Evolutionary conservation across 805 yeast genomes (phyloP).

Genomic region (Debaryomyces maramus): DNA sequence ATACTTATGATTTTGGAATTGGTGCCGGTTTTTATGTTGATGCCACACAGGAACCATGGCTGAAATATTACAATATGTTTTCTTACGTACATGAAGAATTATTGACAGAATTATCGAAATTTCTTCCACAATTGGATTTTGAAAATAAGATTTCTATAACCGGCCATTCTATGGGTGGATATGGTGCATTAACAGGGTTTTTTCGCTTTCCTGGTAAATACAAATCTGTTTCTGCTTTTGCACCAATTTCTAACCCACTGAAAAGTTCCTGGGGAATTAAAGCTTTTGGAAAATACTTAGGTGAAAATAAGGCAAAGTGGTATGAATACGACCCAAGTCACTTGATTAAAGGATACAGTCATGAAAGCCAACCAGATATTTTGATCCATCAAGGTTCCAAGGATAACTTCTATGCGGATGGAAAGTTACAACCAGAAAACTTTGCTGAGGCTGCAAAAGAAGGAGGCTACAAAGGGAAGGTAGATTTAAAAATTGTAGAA

Average conservation of each 20-base stretch:
- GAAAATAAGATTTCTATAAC: constrained; percentile 62
- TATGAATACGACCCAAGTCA: constrained; percentile 79
- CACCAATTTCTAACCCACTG: constrained; percentile 85
- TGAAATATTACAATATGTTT: constrained; percentile 79
- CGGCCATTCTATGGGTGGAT: constrained; percentile 99
- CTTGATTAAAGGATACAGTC: constrained; percentile 57
- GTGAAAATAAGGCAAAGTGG: constrained; percentile 64
- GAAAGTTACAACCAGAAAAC: constrained; percentile 75
- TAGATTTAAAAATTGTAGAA: constrained; percentile 62
- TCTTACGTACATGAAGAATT: constrained; percentile 77
- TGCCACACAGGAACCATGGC: constrained; percentile 74
- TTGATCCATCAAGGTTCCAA: constrained; percentile 80
- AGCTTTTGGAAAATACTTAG: constrained; percentile 78
- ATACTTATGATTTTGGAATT: constrained; percentile 85
- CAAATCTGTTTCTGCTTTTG: constrained; percentile 82
- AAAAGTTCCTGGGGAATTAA: constrained; percentile 86
- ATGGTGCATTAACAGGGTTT: constrained; percentile 75
- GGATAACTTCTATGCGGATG: constrained; percentile 69
- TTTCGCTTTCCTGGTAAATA: constrained; percentile 70
- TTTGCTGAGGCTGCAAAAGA: constrained; percentile 60
- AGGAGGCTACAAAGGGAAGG: constrained; percentile 57
- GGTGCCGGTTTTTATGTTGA: constrained; percentile 96
- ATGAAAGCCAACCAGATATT: constrained; percentile 55
- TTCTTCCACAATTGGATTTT: constrained; percentile 56
- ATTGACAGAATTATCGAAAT: constrained; percentile 48